A percentile compares a stretch with the other conserved stretches of the same genome.
These are phyloP conservation scores for Stropharia rugosoannulata DNA, from an alignment of 768 basidiomycete species.

Conservation along the genomic window DNA sequence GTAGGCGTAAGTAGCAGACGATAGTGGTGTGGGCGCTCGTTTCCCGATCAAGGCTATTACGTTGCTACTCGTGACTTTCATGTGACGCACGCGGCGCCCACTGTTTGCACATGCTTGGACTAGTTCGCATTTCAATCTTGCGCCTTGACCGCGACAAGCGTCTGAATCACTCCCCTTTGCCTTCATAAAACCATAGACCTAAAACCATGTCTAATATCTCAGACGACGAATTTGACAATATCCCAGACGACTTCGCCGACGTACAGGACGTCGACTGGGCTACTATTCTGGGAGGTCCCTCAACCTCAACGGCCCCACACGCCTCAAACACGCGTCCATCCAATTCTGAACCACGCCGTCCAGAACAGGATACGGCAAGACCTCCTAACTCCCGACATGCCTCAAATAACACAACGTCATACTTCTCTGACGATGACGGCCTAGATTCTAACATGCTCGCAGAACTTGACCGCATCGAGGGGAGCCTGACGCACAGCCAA, in stretches of 20 bases:
- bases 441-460: conserved; percentile 36
- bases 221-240: conserved; percentile 51
- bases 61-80: background rate
- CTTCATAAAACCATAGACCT: background rate
- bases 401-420: conserved; percentile 13
- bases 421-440: conserved; percentile 25
- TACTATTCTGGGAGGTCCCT: conserved; percentile 26
- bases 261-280: conserved; percentile 51
- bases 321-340: conserved; percentile 2
- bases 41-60: no score
- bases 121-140: background rate
- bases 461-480: conserved; percentile 48
- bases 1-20: no score
- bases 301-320: conserved; percentile 4
- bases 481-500: conserved; percentile 10
- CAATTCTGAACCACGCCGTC: conserved; percentile 1
- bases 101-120: background rate
- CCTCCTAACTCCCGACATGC: background rate
- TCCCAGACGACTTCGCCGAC: conserved; percentile 54
- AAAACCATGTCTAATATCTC: conserved; percentile 23
- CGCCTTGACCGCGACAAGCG: background rate
- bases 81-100: background rate
- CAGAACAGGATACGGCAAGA: background rate
- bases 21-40: no score
- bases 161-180: background rate